Base-by-base conservation (phyloP, 2,329 filamentous ascomycete species). In the Westerdykella aurantiaca region DNA sequence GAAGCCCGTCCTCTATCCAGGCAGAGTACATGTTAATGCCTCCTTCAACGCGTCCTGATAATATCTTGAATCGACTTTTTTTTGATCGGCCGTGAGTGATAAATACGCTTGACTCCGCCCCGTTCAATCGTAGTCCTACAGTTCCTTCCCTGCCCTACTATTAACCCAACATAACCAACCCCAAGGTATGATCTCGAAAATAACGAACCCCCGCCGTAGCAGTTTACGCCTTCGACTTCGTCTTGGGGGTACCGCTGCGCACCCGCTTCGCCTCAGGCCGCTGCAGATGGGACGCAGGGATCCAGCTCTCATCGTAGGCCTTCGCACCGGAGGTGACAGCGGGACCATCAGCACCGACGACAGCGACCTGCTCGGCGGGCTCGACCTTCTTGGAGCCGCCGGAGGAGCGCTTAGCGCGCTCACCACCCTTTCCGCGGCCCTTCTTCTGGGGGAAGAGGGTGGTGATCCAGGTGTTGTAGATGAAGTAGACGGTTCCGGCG, bases 391-490 rank as follows among this genome's bases (percentile, higher is more conserved):
- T 87, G 57, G 69, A 69, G 64, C 82, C 81, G 62, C 76, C 79
- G 53, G 78, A 71, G 23, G 77, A 72, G 60, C 73, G 74, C 68
- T 80, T 81, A 45, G 78, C 73, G 51, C 82, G 81, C 75, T 88
- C 86, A 55, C 85, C 71, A 49, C 73, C 73, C 68, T 80, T 80
- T 57, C 74, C 76, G 45, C 74, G 67, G 50, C 76, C 74, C 60
- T 73, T 74, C 70, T 82, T 83, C 77, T 95, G 88, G 39, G 93
- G 91, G 78, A 97, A 95, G 66, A 98, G 86, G 12, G 89, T 84
- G 61, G 89, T 87, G 71, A 98, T 86, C 89, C 91, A 97, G 62
- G 91, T 95, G 76, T 85, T 93, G 81, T 98, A 98, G 73, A 96
- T 88, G 71, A 95, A 95, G 81, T 91, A 96, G 67, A 85, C 80